Base-by-base conservation (phyloP, 106 monocot genomes). In the Apostasia shenzhenica region DNA sequence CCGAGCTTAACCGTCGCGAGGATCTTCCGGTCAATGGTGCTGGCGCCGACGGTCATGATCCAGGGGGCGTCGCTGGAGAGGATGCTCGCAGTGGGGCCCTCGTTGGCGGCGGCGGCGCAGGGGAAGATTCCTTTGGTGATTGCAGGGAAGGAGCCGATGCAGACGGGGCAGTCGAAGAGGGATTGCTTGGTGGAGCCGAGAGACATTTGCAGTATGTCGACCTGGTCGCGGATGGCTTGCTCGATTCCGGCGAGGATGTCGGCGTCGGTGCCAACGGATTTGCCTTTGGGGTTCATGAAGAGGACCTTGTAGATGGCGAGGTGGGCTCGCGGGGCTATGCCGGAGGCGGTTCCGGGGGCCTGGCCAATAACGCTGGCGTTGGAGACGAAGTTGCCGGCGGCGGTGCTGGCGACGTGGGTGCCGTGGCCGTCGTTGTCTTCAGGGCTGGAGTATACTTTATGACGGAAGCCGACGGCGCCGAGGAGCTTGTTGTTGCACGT, bases 21-120 rank as follows among this genome's bases (percentile, higher is more conserved):
- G n/a, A 78, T 54, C 6, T 53, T 47, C 14, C 78, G 26, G 47
- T 70, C 78, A 2, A 41, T 14, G 0, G 72, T 60, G 55, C 67
- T 78, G 12, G 74, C 73, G 8, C 70, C 71, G 6, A 77, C 71
- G 13, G 71, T 77, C 13, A 77, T 44, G n/a, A 77, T 58, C 77
- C 77, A 77, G 0, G 77, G 77, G 8, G 71, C 77, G 41, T 77
- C 77, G 47, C 71, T 70, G 3, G 57, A 6, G 4, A 77, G 6
- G 6, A 55, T 11, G 48, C 56, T 57, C 6, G 8, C 12, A 2
- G 38, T 13, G 1, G 77, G 71, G 1, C 77, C 77, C 0, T 54
- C 64, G 9, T 77, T 77, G 13, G 41, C 64, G 0, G 61, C 46
- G 2, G 70, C 55, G 12, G 56, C 62, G 9, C 70, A 63, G 4